Base-by-base conservation (phyloP, 306 rosid species). In the Rosa persica region DNA sequence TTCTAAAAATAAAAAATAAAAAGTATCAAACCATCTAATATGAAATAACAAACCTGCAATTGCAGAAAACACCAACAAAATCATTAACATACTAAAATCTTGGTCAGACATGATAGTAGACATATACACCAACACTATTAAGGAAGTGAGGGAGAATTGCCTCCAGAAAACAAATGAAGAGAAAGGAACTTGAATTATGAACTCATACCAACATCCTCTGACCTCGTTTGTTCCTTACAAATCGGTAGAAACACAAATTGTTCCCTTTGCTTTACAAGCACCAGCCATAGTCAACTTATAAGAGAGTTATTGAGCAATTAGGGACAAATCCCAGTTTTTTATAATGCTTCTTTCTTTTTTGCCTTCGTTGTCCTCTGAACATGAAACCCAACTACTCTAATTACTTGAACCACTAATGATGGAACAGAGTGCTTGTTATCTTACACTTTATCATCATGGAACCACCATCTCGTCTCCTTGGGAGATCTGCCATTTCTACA, bases 381-480 rank as follows among this genome's bases (percentile, higher is more conserved):
- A 88, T 86, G 88, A 85, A 70, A 88, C 85, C 81, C 85, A 82
- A 77, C 87, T 81, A 81, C 80, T 79, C 88, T 86, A 83, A 69
- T 58, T 86, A 82, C 82, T 86, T 82, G 43, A 75, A 46, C 70
- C 54, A 78, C 88, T 84, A 68, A 85, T 57, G 74, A 77, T 67
- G 71, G 76, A 67, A 66, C 77, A 80, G 76, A 65, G 75, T 60
- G 40, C 67, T 23, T 23, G 36, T 55, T 76, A 52, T 86, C 39
- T 67, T 86, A 96, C 76, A 96, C 99, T 86, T 96, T 96, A 73
- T 96, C 99, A 68, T 96, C 99, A 78, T 96, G 99, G 89, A 96
- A 96, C 99, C 99, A 96, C 99, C 99, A 96, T 89, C 99, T 93
- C 7, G 99, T 96, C 93, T 96, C 98, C 88, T 96, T 96, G 8